Evolutionary conservation across 2,329 filamentous ascomycete species (phyloP).

Genomic region (Colletotrichum zoysiae): DNA sequence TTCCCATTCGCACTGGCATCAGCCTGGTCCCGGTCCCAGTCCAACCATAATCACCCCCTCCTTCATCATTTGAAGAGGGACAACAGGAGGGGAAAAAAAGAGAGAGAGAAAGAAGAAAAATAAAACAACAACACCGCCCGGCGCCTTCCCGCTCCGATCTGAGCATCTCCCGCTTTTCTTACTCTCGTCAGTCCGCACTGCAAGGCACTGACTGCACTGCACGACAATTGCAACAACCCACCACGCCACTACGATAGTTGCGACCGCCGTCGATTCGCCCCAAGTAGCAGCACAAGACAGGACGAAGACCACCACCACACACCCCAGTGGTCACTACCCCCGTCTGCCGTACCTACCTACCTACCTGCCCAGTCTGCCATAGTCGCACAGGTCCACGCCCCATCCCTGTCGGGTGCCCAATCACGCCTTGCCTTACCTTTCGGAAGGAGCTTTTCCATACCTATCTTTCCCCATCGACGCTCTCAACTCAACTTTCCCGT

Average conservation of each 20-base stretch:
- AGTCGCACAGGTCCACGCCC: conserved; percentile 25
- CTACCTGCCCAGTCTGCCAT: too few species aligned
- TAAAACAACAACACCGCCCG: conserved; percentile 25
- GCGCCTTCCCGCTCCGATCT: conserved; percentile 9
- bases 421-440: conserved; percentile 19
- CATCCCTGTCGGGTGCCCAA: conserved; percentile 27
- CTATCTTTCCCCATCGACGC: conserved; percentile 13
- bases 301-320: neutral
- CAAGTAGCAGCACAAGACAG: conserved; percentile 10
- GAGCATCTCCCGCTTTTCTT: conserved; percentile 39
- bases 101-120: conserved; percentile 9
- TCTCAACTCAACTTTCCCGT: conserved; percentile 28
- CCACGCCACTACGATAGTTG: neutral
- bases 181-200: conserved; percentile 32
- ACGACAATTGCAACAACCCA: neutral
- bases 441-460: conserved; percentile 19
- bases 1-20: conserved; percentile 37
- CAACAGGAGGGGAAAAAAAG: neutral
- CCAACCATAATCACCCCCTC: conserved; percentile 18
- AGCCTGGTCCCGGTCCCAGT: conserved; percentile 24
- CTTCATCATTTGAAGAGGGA: conserved; percentile 19
- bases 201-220: conserved; percentile 6
- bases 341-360: too few species aligned
- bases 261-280: neutral
- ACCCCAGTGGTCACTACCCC: too few species aligned